Evolutionary conservation across 306 rosid genomes (phyloP), one percentile per base, ranked within the genome.

Genomic region (Malus asiatica): DNA sequence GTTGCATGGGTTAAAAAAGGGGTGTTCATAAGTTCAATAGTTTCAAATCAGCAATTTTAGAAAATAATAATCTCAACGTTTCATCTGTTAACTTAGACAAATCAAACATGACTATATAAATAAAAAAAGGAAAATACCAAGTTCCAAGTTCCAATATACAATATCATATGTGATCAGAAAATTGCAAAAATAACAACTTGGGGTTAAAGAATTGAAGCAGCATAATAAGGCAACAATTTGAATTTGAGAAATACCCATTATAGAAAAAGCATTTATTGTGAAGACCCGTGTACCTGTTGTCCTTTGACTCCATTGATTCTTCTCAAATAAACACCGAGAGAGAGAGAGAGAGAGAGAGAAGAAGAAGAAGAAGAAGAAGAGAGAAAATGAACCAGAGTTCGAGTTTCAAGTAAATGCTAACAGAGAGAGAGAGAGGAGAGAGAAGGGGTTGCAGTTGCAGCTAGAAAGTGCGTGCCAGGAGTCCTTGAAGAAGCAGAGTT

Each of bases 201-300:
- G 67, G 53, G 20, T 45, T 44, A 33, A 67, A 79, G 52, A 35
- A n/a, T 15, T 29, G 18, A 40, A 73, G 6, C 23, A 40, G 29
- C 35, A 35, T 51, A 68, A 48, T 70, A 72, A 64, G 70, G 66
- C 64, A 58, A 35, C 40, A 66, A 81, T 15, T 15, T 5, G 18
- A 48, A 48, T 15, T 40, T 64, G 12, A 61, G 32, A 67, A 40
- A 46, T 16, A 66, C 42, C 81, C 76, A 58, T n/a, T 30, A 70
- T 35, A 58, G 57, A 38, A 25, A 82, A 45, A 51, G 20, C 51
- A 80, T 11, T 68, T 32, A 38, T 70, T 40, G 74, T 20, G 78
- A 62, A 77, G 53, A 81, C 72, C 80, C 77, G 66, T 74, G 71
- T 79, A 84, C 83, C 77, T 87, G 73, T 80, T 58, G 45, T 70